Conservation (phyloP, 352 stramenopile genomes). For the Blastocystis hominis region DNA sequence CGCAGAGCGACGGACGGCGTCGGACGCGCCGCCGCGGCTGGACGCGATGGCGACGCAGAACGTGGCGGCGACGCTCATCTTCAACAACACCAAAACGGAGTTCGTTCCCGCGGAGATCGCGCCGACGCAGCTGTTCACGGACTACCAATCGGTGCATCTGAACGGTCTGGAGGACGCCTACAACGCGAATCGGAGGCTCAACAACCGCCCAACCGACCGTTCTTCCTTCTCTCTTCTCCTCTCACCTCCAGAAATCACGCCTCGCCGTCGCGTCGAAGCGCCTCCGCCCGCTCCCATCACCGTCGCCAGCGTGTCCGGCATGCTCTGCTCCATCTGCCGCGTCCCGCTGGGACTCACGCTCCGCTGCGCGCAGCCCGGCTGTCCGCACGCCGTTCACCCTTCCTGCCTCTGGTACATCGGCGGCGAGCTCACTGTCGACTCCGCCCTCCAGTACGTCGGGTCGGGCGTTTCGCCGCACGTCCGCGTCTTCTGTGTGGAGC, state of each 20-base stretch:
- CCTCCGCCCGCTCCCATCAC: neutral
- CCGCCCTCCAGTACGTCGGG: neutral
- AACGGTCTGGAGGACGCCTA: too few species aligned
- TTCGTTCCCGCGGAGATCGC: too few species aligned
- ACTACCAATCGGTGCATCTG: too few species aligned
- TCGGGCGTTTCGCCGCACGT: neutral
- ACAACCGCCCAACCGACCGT: too few species aligned
- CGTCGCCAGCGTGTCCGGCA: neutral
- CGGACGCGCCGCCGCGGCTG: neutral
- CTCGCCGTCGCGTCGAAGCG: neutral
- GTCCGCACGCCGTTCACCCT: neutral
- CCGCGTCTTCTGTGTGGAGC: neutral
- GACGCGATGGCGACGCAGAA: neutral
- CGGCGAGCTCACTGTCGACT: neutral
- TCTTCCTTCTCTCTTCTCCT: neutral
- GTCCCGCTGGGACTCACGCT: neutral
- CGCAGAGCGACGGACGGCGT: neutral
- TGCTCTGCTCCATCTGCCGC: constrained; percentile 16
- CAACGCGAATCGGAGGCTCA: too few species aligned
- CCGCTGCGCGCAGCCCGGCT: neutral
- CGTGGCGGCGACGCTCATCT: neutral
- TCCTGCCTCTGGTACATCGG: constrained; percentile 36
- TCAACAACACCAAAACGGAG: too few species aligned
- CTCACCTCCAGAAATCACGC: neutral
- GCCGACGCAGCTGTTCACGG: too few species aligned